Evolutionary conservation across 805 yeast species (phyloP).

Genomic region (Zygosaccharomyces bisporus): DNA sequence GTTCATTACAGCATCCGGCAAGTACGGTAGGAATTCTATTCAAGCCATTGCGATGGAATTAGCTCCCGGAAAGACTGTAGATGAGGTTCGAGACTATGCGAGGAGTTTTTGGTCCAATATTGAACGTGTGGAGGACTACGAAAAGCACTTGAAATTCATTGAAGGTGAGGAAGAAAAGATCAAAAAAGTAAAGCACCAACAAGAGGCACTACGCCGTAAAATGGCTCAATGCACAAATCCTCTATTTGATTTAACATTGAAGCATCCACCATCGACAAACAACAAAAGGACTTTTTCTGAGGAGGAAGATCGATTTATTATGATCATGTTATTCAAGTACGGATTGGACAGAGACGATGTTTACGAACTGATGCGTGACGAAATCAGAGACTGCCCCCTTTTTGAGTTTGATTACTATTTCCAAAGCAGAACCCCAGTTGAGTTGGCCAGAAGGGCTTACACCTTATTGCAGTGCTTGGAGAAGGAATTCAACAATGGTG

Average conservation of each 20-base stretch:
- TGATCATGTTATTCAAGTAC: constrained; percentile 71
- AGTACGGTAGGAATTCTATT: constrained; percentile 76
- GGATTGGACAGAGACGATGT: constrained; percentile 79
- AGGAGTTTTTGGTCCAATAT: constrained; percentile 77
- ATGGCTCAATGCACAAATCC: constrained; percentile 70
- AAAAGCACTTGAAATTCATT: constrained; percentile 72
- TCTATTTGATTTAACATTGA: constrained; percentile 67
- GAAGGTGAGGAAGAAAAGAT: constrained; percentile 87
- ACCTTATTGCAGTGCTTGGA: constrained; percentile 72
- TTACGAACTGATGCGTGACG: constrained; percentile 72
- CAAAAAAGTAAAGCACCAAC: constrained; percentile 60
- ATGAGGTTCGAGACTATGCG: constrained; percentile 76
- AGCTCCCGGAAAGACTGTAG: constrained; percentile 68
- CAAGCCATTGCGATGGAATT: constrained; percentile 71
- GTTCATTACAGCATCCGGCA: constrained; percentile 67
- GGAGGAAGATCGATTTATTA: constrained; percentile 85
- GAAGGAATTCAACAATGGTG: constrained; percentile 55
- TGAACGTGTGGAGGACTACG: constrained; percentile 82
- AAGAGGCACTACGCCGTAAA: constrained; percentile 74
- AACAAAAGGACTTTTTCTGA: constrained; percentile 69
- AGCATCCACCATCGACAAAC: constrained; percentile 67
- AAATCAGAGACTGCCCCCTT: constrained; percentile 67
- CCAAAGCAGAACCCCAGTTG: constrained; percentile 71
- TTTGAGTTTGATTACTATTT: constrained; percentile 87
- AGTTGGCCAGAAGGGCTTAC: constrained; percentile 75